Percentiles rank a stretch among this genome's conserved stretches.
Evolutionary conservation across 78 protist species (phyloP).

Genomic region (Pigoraptor vietnamica): DNA sequence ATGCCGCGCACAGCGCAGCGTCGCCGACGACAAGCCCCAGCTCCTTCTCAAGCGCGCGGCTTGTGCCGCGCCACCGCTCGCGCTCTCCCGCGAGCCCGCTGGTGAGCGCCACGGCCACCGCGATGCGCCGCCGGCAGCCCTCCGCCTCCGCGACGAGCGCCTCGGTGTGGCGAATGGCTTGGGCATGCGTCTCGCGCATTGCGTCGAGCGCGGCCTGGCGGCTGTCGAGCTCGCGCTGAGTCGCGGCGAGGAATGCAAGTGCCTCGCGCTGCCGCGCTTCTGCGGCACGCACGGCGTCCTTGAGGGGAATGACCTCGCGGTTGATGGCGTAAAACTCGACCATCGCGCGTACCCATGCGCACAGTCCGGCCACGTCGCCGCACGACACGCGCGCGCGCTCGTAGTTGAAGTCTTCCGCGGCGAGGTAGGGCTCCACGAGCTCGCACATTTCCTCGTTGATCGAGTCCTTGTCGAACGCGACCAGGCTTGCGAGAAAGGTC

Average conservation of each 20-base stretch:
- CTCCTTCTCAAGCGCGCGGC: conserved; percentile 1
- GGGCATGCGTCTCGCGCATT: conserved; percentile 23
- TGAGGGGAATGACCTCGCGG: conserved; percentile 50
- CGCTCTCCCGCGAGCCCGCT: conserved; percentile 52
- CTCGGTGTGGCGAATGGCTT: conserved; percentile 66
- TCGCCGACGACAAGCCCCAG: conserved; percentile 46
- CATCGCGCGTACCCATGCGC: conserved; percentile 85
- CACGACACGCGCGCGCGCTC: conserved; percentile 39
- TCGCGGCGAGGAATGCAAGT: neutral
- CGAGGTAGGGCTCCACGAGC: conserved; percentile 27
- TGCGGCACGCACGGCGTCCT: conserved; percentile 7
- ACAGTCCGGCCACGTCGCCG: conserved; percentile 60
- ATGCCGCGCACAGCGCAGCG: conserved; percentile 56
- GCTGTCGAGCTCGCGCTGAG: conserved; percentile 30
- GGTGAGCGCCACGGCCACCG: conserved; percentile 64
- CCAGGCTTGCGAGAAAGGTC: conserved; percentile 38
- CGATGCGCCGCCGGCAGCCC: conserved; percentile 30
- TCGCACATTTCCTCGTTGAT: conserved; percentile 12
- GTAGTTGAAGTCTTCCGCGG: conserved; percentile 32
- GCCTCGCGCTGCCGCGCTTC: conserved; percentile 18
- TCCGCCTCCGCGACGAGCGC: conserved; percentile 28
- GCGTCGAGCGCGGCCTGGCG: conserved; percentile 33
- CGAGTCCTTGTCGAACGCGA: conserved; percentile 65
- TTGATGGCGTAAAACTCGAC: conserved; percentile 36
- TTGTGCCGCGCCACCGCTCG: conserved; percentile 55